phyloP scores from a whole-genome alignment of 805 yeast species.

The Candida tallmaniae region DNA sequence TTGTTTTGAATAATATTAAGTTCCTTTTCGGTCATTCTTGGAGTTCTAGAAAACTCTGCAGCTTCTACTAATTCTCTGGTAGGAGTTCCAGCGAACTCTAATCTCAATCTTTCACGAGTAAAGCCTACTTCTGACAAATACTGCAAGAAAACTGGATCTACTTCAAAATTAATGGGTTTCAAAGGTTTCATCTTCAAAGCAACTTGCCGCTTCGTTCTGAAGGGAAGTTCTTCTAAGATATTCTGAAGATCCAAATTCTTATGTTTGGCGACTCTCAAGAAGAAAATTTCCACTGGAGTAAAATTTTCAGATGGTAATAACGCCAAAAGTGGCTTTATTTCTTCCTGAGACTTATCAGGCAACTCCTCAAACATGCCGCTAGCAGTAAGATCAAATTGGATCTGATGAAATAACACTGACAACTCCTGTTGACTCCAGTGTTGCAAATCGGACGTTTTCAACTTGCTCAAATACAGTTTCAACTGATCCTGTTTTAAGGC shows the following conservation, averaged over 20 bases:
- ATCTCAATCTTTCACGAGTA: conserved; percentile 8
- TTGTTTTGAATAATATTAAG: conserved; percentile 9
- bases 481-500: not conserved
- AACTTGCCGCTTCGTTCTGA: conserved; percentile 8
- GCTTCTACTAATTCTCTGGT: conserved; percentile 17
- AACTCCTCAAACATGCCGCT: conserved; percentile 11
- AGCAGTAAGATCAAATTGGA: conserved; percentile 11
- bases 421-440: conserved; percentile 10
- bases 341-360: conserved; percentile 12
- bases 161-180: not conserved
- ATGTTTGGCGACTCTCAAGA: conserved; percentile 2
- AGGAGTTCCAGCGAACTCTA: conserved; percentile 11
- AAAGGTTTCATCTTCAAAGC: not conserved
- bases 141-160: conserved; percentile 8
- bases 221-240: conserved; percentile 10
- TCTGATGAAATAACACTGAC: conserved; percentile 7
- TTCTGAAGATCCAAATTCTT: not conserved
- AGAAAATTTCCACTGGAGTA: conserved; percentile 5
- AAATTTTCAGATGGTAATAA: conserved; percentile 1
- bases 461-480: not conserved
- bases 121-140: conserved; percentile 6
- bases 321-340: conserved; percentile 1
- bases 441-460: not conserved
- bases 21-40: conserved; percentile 19
- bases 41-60: conserved; percentile 14